Conservation (phyloP, 306 rosid species). For the Fragaria ananassa region DNA sequence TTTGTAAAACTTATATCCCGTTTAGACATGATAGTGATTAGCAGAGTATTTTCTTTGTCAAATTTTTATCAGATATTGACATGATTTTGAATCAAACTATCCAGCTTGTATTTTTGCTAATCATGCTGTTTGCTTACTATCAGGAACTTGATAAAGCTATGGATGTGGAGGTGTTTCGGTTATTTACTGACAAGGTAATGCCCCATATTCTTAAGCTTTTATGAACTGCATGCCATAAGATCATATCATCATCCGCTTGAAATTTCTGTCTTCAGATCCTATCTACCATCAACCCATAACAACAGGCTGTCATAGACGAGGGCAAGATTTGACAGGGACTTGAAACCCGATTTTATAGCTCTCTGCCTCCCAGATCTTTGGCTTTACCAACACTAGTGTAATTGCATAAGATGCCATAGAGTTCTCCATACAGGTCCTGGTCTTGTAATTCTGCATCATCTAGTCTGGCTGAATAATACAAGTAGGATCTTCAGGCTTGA, state of each 20-base stretch:
- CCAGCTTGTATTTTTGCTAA: slow-evolving; percentile 1
- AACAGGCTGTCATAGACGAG: slow-evolving; percentile 16
- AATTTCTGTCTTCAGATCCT: slow-evolving; percentile 47
- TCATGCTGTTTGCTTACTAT: slow-evolving; percentile 20
- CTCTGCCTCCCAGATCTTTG: neutral
- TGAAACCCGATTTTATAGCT: slow-evolving; percentile 12
- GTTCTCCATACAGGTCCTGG: neutral
- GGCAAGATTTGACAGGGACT: slow-evolving; percentile 7
- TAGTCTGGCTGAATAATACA: neutral
- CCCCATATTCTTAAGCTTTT: slow-evolving; percentile 7
- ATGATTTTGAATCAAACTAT: neutral
- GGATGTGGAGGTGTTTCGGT: slow-evolving; percentile 52
- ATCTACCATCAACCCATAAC: slow-evolving; percentile 44
- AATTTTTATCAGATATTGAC: neutral
- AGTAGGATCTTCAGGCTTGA: neutral
- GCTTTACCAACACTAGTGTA: neutral
- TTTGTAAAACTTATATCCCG: neutral
- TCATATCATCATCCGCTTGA: slow-evolving; percentile 11
- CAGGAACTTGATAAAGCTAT: slow-evolving; percentile 84
- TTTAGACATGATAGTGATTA: neutral
- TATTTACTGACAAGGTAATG: slow-evolving; percentile 65
- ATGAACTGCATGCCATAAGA: neutral
- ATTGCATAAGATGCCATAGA: neutral
- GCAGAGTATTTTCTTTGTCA: neutral
- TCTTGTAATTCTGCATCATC: neutral